A percentile compares a stretch with the other conserved stretches of the same genome.
Conservation (phyloP, 305 asterid genomes). For the Lippia alba region DNA sequence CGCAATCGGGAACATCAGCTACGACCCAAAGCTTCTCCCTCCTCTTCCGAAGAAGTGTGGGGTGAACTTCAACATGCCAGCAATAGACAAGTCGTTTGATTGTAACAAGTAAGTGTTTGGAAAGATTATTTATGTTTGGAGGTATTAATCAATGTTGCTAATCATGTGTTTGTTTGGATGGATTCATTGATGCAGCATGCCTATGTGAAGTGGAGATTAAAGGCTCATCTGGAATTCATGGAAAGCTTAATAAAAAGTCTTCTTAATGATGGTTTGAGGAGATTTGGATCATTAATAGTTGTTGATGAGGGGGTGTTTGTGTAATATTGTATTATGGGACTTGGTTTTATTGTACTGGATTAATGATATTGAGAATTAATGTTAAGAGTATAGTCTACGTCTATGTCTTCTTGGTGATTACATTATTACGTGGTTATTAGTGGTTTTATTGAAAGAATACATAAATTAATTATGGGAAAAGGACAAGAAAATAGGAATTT, state of each 20-base stretch:
- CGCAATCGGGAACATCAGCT: slow-evolving; percentile 17
- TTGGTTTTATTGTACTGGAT: slow-evolving; percentile 18
- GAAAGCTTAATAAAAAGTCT: slow-evolving; percentile 18
- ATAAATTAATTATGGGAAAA: too few species aligned
- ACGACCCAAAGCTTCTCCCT: slow-evolving; percentile 32
- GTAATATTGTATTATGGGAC: slow-evolving; percentile 13
- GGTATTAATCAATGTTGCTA: not conserved
- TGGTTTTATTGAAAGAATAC: not conserved
- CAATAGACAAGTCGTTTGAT: slow-evolving; percentile 33
- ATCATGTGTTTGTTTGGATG: not conserved
- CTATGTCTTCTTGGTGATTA: not conserved
- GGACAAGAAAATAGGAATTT: too few species aligned
- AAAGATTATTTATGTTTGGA: not conserved
- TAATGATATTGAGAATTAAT: slow-evolving; percentile 14
- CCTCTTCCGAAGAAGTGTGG: slow-evolving; percentile 40
- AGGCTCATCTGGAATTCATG: not conserved
- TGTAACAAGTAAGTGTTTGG: slow-evolving; percentile 34
- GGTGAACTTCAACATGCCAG: slow-evolving; percentile 26
- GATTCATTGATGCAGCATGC: slow-evolving; percentile 19
- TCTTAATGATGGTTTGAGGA: not conserved
- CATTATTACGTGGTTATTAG: not conserved
- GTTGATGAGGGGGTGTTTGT: not conserved
- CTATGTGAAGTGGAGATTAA: slow-evolving; percentile 9
- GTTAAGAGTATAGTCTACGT: not conserved
- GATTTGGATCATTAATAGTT: not conserved